Evolutionary conservation across 805 yeast genomes (phyloP).

Genomic region (Cyberlindnera meyerae): DNA sequence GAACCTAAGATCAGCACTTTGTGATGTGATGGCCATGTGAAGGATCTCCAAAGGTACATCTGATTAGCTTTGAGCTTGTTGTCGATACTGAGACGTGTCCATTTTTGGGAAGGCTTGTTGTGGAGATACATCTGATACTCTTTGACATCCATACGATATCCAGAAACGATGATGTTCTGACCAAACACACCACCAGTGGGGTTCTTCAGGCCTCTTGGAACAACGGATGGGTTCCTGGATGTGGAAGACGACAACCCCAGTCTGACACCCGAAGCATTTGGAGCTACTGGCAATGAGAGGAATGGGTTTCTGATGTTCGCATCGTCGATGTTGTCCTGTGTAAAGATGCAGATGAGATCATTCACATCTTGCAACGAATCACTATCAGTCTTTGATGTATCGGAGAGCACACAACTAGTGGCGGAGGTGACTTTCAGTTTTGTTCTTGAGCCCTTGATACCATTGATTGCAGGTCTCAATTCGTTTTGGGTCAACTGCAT

Average conservation of each 20-base stretch:
- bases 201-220: conserved; percentile 44
- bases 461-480: conserved; percentile 8
- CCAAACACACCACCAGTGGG: conserved; percentile 67
- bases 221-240: conserved; percentile 23
- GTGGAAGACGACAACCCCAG: conserved; percentile 23
- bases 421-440: conserved; percentile 17
- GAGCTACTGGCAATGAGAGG: conserved; percentile 29
- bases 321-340: conserved; percentile 10
- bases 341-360: conserved; percentile 19
- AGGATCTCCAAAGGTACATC: conserved; percentile 63
- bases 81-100: conserved; percentile 58
- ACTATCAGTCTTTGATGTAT: conserved; percentile 7
- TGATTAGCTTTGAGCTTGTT: conserved; percentile 37
- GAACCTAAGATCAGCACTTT: conserved; percentile 59
- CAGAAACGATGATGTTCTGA: conserved; percentile 56
- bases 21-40: conserved; percentile 76
- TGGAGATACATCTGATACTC: conserved; percentile 44
- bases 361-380: conserved; percentile 6
- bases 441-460: conserved; percentile 5
- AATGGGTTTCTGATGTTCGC: conserved; percentile 25
- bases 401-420: conserved; percentile 18
- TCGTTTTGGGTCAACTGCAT: conserved; percentile 23
- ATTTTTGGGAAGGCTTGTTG: conserved; percentile 51
- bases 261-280: conserved; percentile 29
- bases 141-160: conserved; percentile 44